Conservation (phyloP, 805 yeast species). For the Zygosaccharomyces bailii region DNA sequence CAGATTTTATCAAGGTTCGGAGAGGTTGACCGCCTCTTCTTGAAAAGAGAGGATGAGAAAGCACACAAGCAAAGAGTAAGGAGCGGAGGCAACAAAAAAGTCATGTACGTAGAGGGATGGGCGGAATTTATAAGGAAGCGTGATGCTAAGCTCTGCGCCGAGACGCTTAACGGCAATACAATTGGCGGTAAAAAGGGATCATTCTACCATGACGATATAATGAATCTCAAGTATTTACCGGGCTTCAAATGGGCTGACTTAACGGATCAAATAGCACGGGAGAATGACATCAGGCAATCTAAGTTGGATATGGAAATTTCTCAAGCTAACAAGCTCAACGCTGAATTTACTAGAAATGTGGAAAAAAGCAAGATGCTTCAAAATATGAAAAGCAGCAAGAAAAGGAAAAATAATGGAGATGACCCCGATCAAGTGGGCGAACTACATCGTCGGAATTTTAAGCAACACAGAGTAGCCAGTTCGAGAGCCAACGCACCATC, state of each 20-base stretch:
- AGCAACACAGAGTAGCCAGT: slow-evolving; percentile 66
- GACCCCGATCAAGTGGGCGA: slow-evolving; percentile 17
- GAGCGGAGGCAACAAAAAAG: slow-evolving; percentile 89
- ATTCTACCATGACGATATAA: slow-evolving; percentile 89
- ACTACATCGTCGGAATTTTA: slow-evolving; percentile 52
- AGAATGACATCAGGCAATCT: slow-evolving; percentile 82
- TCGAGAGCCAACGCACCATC: slow-evolving; percentile 61
- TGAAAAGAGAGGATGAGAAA: slow-evolving; percentile 78
- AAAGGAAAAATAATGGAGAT: slow-evolving; percentile 19
- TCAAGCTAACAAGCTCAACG: slow-evolving; percentile 83
- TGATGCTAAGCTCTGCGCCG: slow-evolving; percentile 85
- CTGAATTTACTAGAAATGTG: slow-evolving; percentile 75
- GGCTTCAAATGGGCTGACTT: slow-evolving; percentile 95
- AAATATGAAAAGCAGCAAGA: slow-evolving; percentile 47
- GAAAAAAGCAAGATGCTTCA: slow-evolving; percentile 80
- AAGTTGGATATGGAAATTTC: slow-evolving; percentile 84
- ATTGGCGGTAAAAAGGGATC: slow-evolving; percentile 90
- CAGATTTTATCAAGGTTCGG: slow-evolving; percentile 82
- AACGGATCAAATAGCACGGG: slow-evolving; percentile 88
- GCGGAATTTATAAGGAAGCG: slow-evolving; percentile 80
- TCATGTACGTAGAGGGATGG: slow-evolving; percentile 93
- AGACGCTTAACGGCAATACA: slow-evolving; percentile 80
- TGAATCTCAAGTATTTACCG: slow-evolving; percentile 83
- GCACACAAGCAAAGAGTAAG: slow-evolving; percentile 65
- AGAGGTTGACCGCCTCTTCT: slow-evolving; percentile 75